Conservation (phyloP, 768 basidiomycete species). For the Collybiopsis confluens region DNA sequence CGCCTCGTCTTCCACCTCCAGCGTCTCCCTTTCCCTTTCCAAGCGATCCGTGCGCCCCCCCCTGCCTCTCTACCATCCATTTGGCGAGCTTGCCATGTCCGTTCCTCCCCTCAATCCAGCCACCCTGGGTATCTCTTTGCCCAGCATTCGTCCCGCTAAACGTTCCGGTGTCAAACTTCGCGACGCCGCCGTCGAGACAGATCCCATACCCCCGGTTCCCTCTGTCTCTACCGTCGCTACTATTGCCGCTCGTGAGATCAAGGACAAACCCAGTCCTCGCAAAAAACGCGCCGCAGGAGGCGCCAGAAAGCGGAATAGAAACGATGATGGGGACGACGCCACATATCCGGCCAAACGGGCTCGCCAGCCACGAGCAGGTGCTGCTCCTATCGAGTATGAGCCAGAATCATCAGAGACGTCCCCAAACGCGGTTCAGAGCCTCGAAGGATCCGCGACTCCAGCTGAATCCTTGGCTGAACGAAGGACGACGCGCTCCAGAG, state of each 20-base stretch:
- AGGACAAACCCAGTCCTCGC: slow-evolving; percentile 46
- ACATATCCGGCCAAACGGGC: slow-evolving; percentile 72
- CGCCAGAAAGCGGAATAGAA: slow-evolving; percentile 53
- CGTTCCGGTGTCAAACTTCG: slow-evolving; percentile 8
- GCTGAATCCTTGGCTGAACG: neutral
- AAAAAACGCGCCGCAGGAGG: slow-evolving; percentile 43
- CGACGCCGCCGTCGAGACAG: slow-evolving; percentile 14
- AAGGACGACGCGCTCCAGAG: slow-evolving; percentile 7
- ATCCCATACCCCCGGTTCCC: slow-evolving; percentile 16
- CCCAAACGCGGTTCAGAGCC: neutral
- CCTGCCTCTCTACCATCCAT: slow-evolving; percentile 66
- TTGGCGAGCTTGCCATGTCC: slow-evolving; percentile 58
- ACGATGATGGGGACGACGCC: slow-evolving; percentile 57
- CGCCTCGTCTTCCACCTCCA: slow-evolving; percentile 20
- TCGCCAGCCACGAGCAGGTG: slow-evolving; percentile 47
- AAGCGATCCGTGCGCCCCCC: slow-evolving; percentile 29
- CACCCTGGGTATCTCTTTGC: slow-evolving; percentile 50
- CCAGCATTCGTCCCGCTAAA: slow-evolving; percentile 12
- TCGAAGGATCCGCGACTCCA: neutral
- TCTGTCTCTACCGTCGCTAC: slow-evolving; percentile 13
- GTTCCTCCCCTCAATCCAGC: slow-evolving; percentile 60
- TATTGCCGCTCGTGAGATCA: slow-evolving; percentile 30
- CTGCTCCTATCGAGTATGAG: slow-evolving; percentile 10
- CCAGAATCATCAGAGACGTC: neutral
- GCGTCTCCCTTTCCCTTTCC: neutral